Evolutionary conservation across 1,284 basidiomycete genomes (phyloP), one percentile per base, ranked within the genome.

Genomic region (Apiotrichum veenhuisii): DNA sequence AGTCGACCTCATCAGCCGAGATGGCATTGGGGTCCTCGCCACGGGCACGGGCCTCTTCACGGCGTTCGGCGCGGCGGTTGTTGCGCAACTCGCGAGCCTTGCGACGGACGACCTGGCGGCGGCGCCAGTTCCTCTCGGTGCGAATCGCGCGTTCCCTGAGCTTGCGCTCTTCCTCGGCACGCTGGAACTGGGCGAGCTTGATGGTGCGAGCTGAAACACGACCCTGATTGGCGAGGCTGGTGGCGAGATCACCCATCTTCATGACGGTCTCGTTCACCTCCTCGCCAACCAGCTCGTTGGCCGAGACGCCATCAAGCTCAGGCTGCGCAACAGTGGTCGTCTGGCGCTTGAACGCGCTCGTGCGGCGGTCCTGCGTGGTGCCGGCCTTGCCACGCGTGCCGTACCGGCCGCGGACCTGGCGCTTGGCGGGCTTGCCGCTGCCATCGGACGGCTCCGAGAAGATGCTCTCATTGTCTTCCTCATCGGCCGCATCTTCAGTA

Each of bases 1-100:
- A 71, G 50, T 75, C 67, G 10, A 59, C 55, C 46, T 70, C 69
- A 54, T 74, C 72, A 18, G 55, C 63, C 17, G 66, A 69, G 17
- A 73, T 63, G n/a, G 59, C 60, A 15, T 38, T 38, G 30, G 49
- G 37, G 17, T 59, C 66, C 11, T 61, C 59, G 0, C 67, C 72
- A 2, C 52, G 26, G 34, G 63, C 56, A 12, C 48, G 23, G 0
- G 59, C 46, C 10, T 50, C 59, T 33, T 62, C 55, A 22, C 72
- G 57, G 20, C 69, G 57, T 30, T 60, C 52, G n/a, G 48, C 66
- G 10, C 71, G 59, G 43, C 62, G 58, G 18, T 22, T 43, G 54
- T 74, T 73, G 47, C 59, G 52, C 45, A 61, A 52, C 27, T 61
- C 55, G 14, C 72, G 58, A 1, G 68, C 61, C 49, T 72, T 66